Evolutionary conservation across 2,329 filamentous ascomycete genomes (phyloP).

Genomic region (Kalmusia sp.): DNA sequence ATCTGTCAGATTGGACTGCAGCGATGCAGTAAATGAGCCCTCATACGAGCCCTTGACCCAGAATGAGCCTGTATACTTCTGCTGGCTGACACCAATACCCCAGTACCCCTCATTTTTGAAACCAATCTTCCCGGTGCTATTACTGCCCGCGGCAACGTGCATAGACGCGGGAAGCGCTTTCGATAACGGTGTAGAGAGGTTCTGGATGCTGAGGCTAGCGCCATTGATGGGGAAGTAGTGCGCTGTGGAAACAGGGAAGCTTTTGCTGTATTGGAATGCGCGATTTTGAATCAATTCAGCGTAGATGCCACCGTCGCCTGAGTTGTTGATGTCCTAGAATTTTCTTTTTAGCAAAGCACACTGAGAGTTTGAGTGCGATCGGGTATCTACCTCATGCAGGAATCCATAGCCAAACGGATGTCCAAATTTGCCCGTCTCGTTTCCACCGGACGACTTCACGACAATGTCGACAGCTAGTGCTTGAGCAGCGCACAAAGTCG

Average conservation of each 20-base stretch:
- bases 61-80: slow-evolving; percentile 60
- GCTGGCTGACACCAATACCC: slow-evolving; percentile 58
- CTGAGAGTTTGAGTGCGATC: not conserved
- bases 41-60: slow-evolving; percentile 51
- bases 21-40: slow-evolving; percentile 47
- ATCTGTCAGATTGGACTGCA: slow-evolving; percentile 50
- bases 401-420: slow-evolving; percentile 39
- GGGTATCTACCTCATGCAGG: slow-evolving; percentile 32
- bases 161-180: slow-evolving; percentile 53
- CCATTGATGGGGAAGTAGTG: slow-evolving; percentile 43
- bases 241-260: slow-evolving; percentile 31
- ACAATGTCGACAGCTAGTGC: slow-evolving; percentile 32
- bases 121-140: slow-evolving; percentile 50
- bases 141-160: slow-evolving; percentile 47
- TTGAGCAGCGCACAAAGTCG: slow-evolving; percentile 29
- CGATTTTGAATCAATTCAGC: slow-evolving; percentile 74
- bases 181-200: slow-evolving; percentile 51
- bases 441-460: slow-evolving; percentile 35
- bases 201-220: slow-evolving; percentile 46
- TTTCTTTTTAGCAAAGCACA: not conserved
- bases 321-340: slow-evolving; percentile 63
- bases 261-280: slow-evolving; percentile 66
- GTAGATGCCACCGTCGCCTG: slow-evolving; percentile 76
- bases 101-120: slow-evolving; percentile 60
- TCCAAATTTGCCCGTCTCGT: slow-evolving; percentile 36